Percentiles rank a stretch among this genome's conserved stretches.
Conservation (phyloP, 805 yeast species). For the Saturnispora gosingensis region DNA sequence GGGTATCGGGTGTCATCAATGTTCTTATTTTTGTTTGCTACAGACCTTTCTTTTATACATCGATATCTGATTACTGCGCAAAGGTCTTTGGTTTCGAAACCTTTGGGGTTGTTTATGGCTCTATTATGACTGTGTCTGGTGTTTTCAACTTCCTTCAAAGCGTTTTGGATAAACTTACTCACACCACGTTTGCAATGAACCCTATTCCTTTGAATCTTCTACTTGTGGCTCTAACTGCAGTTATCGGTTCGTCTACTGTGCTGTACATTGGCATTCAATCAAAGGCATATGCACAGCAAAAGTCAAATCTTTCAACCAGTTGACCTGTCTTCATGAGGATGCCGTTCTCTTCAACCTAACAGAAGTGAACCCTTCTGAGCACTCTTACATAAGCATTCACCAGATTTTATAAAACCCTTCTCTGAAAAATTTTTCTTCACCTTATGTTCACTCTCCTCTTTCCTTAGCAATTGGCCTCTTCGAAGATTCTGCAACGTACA, state of each 20-base stretch:
- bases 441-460: background rate
- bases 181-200: slow-evolving; percentile 43
- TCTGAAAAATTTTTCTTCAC: background rate
- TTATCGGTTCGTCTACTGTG: slow-evolving; percentile 36
- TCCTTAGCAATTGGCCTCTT: slow-evolving; percentile 29
- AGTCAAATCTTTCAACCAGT: background rate
- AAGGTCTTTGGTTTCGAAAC: slow-evolving; percentile 57
- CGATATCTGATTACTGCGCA: slow-evolving; percentile 48
- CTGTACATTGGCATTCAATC: slow-evolving; percentile 30
- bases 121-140: slow-evolving; percentile 46
- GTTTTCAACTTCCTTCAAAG: slow-evolving; percentile 40
- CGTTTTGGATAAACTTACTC: slow-evolving; percentile 39
- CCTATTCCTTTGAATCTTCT: slow-evolving; percentile 41
- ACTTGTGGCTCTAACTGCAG: slow-evolving; percentile 31
- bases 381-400: background rate
- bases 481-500: slow-evolving; percentile 37
- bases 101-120: slow-evolving; percentile 51
- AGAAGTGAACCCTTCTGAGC: background rate
- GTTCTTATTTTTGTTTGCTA: slow-evolving; percentile 41
- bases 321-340: background rate
- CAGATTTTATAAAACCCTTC: background rate
- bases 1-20: slow-evolving; percentile 34
- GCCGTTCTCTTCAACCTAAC: background rate
- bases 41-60: slow-evolving; percentile 52
- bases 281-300: slow-evolving; percentile 12